Evolutionary conservation across 2,329 filamentous ascomycete genomes (phyloP), one percentile per base, ranked within the genome.

Genomic region (Colletotrichum sp.): DNA sequence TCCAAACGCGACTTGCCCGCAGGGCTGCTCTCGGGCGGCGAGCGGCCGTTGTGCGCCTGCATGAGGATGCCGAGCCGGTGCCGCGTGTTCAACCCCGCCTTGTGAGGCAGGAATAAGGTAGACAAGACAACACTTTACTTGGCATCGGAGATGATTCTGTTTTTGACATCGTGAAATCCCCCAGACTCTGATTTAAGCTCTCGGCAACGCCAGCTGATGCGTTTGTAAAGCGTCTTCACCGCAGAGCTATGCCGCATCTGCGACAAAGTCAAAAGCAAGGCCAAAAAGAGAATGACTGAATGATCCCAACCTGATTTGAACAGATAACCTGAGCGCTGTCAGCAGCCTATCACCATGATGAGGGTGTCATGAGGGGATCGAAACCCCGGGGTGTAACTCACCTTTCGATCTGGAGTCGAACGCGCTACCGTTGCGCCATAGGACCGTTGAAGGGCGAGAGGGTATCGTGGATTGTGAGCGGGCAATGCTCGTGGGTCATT

Each of bases 371-470:
- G 4, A 12, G 18, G 39, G 18, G 43, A 13, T 52, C n/a, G n/a
- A 52, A 52, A 12, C 43, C 43, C 43, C n/a, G 12, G n/a, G 12
- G 10, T 52, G 43, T 24, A 52, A 52, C 6, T 21, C 21, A 52
- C 43, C 43, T 52, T 52, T 52, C 43, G 43, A 52, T 52, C 68
- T 71, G 68, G 68, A 71, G 68, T 71, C 68, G 68, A 71, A 71
- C 68, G 68, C 68, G 68, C 68, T 71, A 71, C 68, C 68, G 68
- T 71, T 71, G 68, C 69, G 69, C 67, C 69, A 71, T 43, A 18
- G 32, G 68, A 12, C 34, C 28, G 14, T 32, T 69, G 67, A 2
- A 7, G 9, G 13, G 9, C 4, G 3, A n/a, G 28, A 6, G 18
- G 34, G 10, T 34, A 68, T 68, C 30, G n/a, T 68, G 65, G 32